Base-by-base conservation (phyloP, 164 flowering plant species). In the Stephania yunnanensis region DNA sequence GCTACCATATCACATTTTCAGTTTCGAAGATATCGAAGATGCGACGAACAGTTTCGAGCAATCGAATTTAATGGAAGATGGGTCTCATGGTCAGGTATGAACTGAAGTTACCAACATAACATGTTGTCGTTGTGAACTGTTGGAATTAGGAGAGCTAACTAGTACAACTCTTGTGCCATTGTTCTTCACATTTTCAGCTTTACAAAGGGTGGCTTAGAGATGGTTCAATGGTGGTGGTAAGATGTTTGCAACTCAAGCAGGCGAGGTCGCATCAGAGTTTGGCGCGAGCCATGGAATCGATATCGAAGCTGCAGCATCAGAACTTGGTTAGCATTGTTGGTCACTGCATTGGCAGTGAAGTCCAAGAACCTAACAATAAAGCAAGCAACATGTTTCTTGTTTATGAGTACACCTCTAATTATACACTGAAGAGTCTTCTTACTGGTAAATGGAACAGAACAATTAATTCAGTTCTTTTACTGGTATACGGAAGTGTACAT, bases 241-340 rank as follows among this genome's bases (percentile, higher is more conserved):
- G 83, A 78, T 86, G 96, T 58, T 46, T 93, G 74, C 86, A 87
- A 71, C 25, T 90, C 30, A 88, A 87, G 78, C 88, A 87, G 75
- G 88, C 76, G 79, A 82, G 81, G 78, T 77, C 88, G 31, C 70
- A 86, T 46, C 90, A 92, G 73, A 84, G 73, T 73, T 70, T 91
- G 76, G 65, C 71, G 74, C 91, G 87, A 73, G 83, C 88, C 65
- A 80, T 86, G 81, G 97, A 93, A 79, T 82, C 77, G 0, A 70
- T 91, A 67, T 86, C 95, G 3, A 88, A 90, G 81, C 84, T 95
- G 11, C 85, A 93, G 76, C 94, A 95, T 79, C 86, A 82, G 25
- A 90, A 95, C 80, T 77, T 95, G 77, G 94, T 91, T 76, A 89
- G 98, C 78, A 84, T 89, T 76, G 85, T 95, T 29, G 98, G 98